Evolutionary conservation across 2,329 filamentous ascomycete species (phyloP), one percentile per base, ranked within the genome.

Genomic region (Phaeosphaeriaceae sp.): DNA sequence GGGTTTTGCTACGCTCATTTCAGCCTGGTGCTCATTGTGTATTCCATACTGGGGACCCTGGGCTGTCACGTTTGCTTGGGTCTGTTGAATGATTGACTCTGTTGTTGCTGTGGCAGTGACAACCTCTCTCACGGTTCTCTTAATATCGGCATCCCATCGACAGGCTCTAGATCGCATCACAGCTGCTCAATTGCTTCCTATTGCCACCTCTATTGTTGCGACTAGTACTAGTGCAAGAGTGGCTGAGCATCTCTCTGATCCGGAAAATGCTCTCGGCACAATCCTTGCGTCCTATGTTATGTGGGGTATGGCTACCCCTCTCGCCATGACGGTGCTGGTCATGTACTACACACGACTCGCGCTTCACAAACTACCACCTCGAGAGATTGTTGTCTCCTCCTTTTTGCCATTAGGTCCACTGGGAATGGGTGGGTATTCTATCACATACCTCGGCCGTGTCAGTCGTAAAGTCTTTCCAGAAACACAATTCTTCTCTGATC

Each of bases 331-430:
- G 34, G 80, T 88, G 16, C 74, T 89, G 20, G 83, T 83, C 9
- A 80, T 90, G 30, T 90, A 90, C 70, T 88, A 88, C 63, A 83
- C 87, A 50, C 84, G 87, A 9, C 76, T 90, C 8, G 84, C 83
- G 3, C 68, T 89, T 2, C 82, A 89, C 70, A 84, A 85, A 32
- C 77, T 89, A 12, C 87, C 87, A 0, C 81, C 85, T 1, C 78
- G 82, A 40, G 87, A 88, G 63, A 82, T 85, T 46, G 85, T 89
- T 35, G 85, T 89, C 8, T 87, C 83, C 2, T 82, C 84, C 6
- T 87, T 89, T 57, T 73, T 90, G 0, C 87, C 87, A 0, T 76
- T 89, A 0, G 86, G 87, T 0, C 86, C 87, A 0, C 72, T 88
- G 0, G 86, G 86, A 0, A 84, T 87, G 66, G 87, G 86, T 12